phyloP scores from a whole-genome alignment of 2,329 filamentous ascomycete species.

The Pleomassaria siparia region DNA sequence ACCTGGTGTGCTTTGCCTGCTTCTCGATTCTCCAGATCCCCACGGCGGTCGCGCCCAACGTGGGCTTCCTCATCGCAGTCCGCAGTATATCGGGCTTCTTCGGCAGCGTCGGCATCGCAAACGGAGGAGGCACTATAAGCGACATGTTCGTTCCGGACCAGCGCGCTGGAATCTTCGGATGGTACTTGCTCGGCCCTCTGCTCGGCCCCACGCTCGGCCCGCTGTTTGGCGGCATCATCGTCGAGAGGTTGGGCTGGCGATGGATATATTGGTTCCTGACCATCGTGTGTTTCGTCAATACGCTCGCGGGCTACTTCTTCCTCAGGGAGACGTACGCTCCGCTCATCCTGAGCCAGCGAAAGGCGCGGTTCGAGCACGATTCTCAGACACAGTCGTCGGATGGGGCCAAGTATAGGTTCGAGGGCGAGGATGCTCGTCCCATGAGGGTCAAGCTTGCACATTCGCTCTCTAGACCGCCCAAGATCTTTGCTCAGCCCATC shows the following conservation, averaged over 20 bases:
- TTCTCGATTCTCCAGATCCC: slow-evolving; percentile 53
- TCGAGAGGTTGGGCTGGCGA: slow-evolving; percentile 49
- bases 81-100: slow-evolving; percentile 53
- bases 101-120: slow-evolving; percentile 53
- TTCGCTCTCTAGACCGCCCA: slow-evolving; percentile 44
- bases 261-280: slow-evolving; percentile 53
- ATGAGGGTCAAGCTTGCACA: slow-evolving; percentile 39
- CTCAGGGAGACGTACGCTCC: slow-evolving; percentile 50
- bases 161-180: slow-evolving; percentile 50
- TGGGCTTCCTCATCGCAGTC: slow-evolving; percentile 47
- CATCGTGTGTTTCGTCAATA: slow-evolving; percentile 47
- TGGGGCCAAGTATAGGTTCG: slow-evolving; percentile 43
- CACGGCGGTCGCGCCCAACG: slow-evolving; percentile 51
- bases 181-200: slow-evolving; percentile 49
- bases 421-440: slow-evolving; percentile 46
- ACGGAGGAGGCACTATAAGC: slow-evolving; percentile 54
- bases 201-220: slow-evolving; percentile 48
- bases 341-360: slow-evolving; percentile 41
- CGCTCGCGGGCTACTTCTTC: slow-evolving; percentile 46
- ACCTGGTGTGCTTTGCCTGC: slow-evolving; percentile 48
- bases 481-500: slow-evolving; percentile 50
- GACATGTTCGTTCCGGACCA: slow-evolving; percentile 54
- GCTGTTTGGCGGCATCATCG: slow-evolving; percentile 48
- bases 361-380: slow-evolving; percentile 36
- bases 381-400: slow-evolving; percentile 15